Base-by-base conservation (phyloP, 352 stramenopile genomes). In the Elongisporangium undulatum region DNA sequence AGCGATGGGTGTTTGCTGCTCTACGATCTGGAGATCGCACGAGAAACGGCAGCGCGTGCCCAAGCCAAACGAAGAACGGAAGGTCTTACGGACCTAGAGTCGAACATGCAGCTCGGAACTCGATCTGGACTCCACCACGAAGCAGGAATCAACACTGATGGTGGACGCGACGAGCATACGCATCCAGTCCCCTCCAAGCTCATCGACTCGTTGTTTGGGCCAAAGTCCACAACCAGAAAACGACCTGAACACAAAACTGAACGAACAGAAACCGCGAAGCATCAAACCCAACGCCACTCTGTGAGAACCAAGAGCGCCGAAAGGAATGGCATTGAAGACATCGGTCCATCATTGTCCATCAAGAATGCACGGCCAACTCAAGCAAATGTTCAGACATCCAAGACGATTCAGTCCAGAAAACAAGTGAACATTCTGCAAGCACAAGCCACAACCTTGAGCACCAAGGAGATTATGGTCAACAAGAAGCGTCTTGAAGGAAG, bases 1-100 rank as follows among this genome's bases (percentile, higher is more conserved):
- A 95, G 86, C 22, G 83, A 95, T 68, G 86, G 83, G 0, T 89
- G 72, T 55, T 58, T 95, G 49, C 64, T 95, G 22, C 68, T 95
- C 4, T 93, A 93, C 62, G 85, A 93, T 61, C 62, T 95, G 63
- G 80, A 92, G 19, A 90, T 94, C 55, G 76, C 82, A 24, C 62
- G 77, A 23, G 75, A 90, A 59, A 90, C 83, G 2, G 76, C 80
- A 49, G 41, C 61, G 38, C 67, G 72, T 16, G 67, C 71, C 17
- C 70, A 82, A 20, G 51, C 61, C 9, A 60, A 68, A 15, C 67
- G 79, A 22, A 71, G 56, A 26, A 75, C 78, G 58, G 56, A 87
- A 39, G 77, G 75, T 1, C 51, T 87, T 0, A 17, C 73, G 8
- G 72, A 88, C 9, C 49, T 81, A n/a, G 74, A 77, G 1, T 67